Evolutionary conservation across 108 stramenopile genomes (phyloP), one percentile per base, ranked within the genome.

Genomic region (Nitzschia sp.): DNA sequence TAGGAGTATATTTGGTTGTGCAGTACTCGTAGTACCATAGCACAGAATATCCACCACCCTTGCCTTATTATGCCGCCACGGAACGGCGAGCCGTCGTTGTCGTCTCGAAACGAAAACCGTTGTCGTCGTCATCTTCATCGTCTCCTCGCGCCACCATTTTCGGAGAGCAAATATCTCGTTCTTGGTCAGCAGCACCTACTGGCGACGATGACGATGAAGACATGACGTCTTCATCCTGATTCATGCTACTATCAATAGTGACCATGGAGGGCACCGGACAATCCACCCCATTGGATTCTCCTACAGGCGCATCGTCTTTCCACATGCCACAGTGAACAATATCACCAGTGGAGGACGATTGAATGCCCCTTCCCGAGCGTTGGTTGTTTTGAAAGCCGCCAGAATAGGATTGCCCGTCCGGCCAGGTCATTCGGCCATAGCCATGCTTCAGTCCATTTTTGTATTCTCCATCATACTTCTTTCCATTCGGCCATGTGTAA

Each of bases 381-480:
- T 59, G 32, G 23, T 80, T 75, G 29, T 60, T 53, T 26, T 57
- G 45, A 66, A 78, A 85, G 3, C 64, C 78, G 1, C 84, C 84
- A 52, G 50, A 59, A 55, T 85, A 85, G 5, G 63, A 33, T 0
- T 50, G 52, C 4, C 84, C 80, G 48, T 85, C 80, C 1, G 62
- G 50, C 66, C 69, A 79, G 33, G 67, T 70, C 64, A 77, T 65
- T 0, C 71, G 55, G 2, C 84, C 84, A 58, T 73, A 82, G n/a
- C 84, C 84, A 17, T 79, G 48, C 44, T 73, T 78, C 0, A 47
- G 33, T 28, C 84, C 84, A n/a, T 76, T 41, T 25, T 60, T 48
- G 68, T 79, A 85, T 33, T 55, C 53, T 15, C 83, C 83, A 31
- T 73, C 63, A 46, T 84, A 84, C 5, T 58, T 60, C 44, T 71